Evolutionary conservation across 768 basidiomycete species (phyloP).

Genomic region (Kwoniella sp.): DNA sequence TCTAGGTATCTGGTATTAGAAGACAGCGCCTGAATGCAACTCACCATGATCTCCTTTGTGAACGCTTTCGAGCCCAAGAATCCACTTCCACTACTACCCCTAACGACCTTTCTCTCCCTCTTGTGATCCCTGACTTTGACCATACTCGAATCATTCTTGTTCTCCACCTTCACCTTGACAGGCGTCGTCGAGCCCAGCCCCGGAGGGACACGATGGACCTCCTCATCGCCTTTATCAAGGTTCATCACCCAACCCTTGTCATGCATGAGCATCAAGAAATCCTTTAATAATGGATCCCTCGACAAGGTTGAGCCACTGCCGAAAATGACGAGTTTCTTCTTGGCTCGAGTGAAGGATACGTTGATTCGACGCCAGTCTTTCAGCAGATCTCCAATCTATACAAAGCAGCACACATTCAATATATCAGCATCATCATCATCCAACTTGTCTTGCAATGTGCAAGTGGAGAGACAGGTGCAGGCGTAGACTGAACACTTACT

Average conservation of each 20-base stretch:
- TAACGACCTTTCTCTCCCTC: slow-evolving; percentile 28
- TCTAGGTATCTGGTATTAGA: too few species aligned
- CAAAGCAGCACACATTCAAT: not conserved
- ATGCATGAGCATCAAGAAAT: slow-evolving; percentile 80
- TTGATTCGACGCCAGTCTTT: slow-evolving; percentile 97
- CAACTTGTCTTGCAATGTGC: too few species aligned
- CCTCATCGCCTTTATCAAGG: slow-evolving; percentile 64
- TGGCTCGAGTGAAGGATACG: slow-evolving; percentile 91
- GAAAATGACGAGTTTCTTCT: slow-evolving; percentile 84
- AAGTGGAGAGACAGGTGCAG: too few species aligned
- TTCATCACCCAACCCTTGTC: slow-evolving; percentile 69
- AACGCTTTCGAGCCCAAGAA: slow-evolving; percentile 12
- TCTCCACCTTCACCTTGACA: not conserved
- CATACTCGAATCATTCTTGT: not conserved
- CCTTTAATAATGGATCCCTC: slow-evolving; percentile 60
- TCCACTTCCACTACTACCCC: not conserved
- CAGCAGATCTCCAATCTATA: slow-evolving; percentile 83
- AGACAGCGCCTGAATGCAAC: too few species aligned
- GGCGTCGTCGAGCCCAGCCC: not conserved
- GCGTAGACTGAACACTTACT: too few species aligned
- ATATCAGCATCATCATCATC: not conserved
- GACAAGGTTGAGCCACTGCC: slow-evolving; percentile 78
- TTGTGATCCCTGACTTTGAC: slow-evolving; percentile 6
- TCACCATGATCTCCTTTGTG: slow-evolving; percentile 36
- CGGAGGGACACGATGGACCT: slow-evolving; percentile 57